Percentiles rank a stretch among this genome's conserved stretches.
Evolutionary conservation across 345 rosid genomes (phyloP).

Genomic region (Brassica nigra): DNA sequence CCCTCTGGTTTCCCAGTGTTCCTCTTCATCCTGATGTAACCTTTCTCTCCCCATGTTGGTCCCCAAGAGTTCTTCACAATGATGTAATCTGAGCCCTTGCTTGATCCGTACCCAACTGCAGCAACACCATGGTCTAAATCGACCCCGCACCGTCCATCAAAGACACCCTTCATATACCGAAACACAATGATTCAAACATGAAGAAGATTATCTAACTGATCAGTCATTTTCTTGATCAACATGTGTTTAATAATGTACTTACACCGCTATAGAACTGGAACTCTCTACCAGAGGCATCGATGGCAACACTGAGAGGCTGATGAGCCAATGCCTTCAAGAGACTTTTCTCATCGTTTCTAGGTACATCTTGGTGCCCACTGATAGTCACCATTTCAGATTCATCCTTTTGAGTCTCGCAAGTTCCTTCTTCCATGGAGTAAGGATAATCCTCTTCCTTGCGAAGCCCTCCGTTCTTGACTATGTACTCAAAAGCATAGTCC

Average conservation of each 20-base stretch:
- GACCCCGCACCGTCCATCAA: slow-evolving; percentile 65
- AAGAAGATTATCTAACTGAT: not conserved
- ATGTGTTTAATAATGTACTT: slow-evolving; percentile 23
- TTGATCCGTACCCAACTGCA: slow-evolving; percentile 82
- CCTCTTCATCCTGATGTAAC: slow-evolving; percentile 76
- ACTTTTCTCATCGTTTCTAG: slow-evolving; percentile 57
- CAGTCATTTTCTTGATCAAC: not conserved
- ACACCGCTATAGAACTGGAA: slow-evolving; percentile 81
- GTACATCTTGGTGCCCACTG: slow-evolving; percentile 70
- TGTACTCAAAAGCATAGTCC: slow-evolving; percentile 83
- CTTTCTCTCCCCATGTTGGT: slow-evolving; percentile 76
- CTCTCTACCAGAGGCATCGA: slow-evolving; percentile 72
- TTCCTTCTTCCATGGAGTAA: slow-evolving; percentile 59
- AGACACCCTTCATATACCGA: slow-evolving; percentile 62
- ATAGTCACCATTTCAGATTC: slow-evolving; percentile 62
- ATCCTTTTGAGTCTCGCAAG: slow-evolving; percentile 63
- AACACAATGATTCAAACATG: slow-evolving; percentile 2
- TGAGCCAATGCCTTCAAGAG: slow-evolving; percentile 72
- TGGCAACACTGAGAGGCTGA: slow-evolving; percentile 80
- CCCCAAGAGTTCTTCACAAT: slow-evolving; percentile 94
- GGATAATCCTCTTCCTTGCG: slow-evolving; percentile 82
- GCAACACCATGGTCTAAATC: slow-evolving; percentile 77
- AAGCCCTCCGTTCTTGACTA: slow-evolving; percentile 70
- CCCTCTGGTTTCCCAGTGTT: slow-evolving; percentile 80
- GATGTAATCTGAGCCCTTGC: slow-evolving; percentile 61